A percentile compares a stretch with the other conserved stretches of the same genome.
phyloP scores from a whole-genome alignment of 805 yeast species.

The Henningerozyma blattae region DNA sequence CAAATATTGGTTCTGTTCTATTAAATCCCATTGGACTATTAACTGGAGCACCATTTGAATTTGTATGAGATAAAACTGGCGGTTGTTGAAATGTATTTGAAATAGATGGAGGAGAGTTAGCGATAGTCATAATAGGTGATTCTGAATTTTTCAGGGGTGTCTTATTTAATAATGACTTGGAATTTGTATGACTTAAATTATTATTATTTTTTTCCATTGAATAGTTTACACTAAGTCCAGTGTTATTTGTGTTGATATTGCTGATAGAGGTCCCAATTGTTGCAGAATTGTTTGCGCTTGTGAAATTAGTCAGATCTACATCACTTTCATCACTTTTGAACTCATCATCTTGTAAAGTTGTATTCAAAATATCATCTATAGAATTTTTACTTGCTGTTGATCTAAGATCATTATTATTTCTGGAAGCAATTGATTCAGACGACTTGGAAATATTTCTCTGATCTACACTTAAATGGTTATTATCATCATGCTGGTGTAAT shows the following conservation, averaged over 20 bases:
- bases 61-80: too few species aligned
- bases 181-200: too few species aligned
- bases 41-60: background rate
- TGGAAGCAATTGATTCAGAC: too few species aligned
- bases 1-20: background rate
- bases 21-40: background rate
- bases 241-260: too few species aligned
- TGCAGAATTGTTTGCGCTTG: background rate
- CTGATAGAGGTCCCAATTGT: background rate
- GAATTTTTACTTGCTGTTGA: conserved; percentile 8
- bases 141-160: conserved; percentile 14
- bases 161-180: conserved; percentile 8
- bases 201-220: too few species aligned
- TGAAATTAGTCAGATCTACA: background rate
- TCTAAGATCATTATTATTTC: too few species aligned
- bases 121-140: background rate
- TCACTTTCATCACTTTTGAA: conserved; percentile 2
- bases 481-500: too few species aligned
- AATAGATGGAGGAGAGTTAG: background rate
- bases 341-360: conserved; percentile 9
- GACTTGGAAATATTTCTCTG: too few species aligned
- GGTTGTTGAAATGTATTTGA: background rate
- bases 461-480: too few species aligned
- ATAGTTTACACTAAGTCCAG: too few species aligned
- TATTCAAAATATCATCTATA: conserved; percentile 15